These are phyloP conservation scores for Xylaria nigripes DNA, from an alignment of 495 filamentous ascomycete genomes.

Conservation along the genomic window DNA sequence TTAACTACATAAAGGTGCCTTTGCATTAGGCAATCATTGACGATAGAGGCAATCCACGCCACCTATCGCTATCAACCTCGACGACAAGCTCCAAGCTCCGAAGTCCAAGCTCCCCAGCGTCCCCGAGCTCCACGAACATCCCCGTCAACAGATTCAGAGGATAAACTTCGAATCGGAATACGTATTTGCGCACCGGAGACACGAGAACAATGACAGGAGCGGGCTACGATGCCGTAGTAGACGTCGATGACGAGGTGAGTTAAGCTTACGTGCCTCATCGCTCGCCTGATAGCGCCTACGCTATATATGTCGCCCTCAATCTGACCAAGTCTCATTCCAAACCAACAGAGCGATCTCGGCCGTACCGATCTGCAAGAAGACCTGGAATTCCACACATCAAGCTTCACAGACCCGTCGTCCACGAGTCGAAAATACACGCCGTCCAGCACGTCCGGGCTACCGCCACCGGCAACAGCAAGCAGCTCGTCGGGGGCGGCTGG, in stretches of 20 bases:
- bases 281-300: not conserved
- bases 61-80: not conserved
- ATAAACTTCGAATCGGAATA: not conserved
- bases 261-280: not conserved
- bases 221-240: constrained; percentile 96
- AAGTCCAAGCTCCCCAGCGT: not conserved
- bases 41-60: not conserved
- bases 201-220: constrained; percentile 58
- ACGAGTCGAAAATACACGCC: constrained; percentile 33
- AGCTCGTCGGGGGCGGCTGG: constrained; percentile 30
- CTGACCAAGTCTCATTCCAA: not conserved
- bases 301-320: not conserved
- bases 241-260: constrained; percentile 82
- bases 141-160: not conserved
- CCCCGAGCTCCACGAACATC: not conserved
- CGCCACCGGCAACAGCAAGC: constrained; percentile 53
- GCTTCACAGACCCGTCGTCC: constrained; percentile 44
- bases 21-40: not conserved
- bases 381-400: constrained; percentile 94
- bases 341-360: constrained; percentile 78
- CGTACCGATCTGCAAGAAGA: constrained; percentile 97
- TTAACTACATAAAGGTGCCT: too few species aligned
- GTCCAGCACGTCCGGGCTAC: constrained; percentile 47
- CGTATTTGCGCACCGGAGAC: not conserved
- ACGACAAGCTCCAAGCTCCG: not conserved